phyloP scores from a whole-genome alignment of 371 early-diverging fungal species.

The Mucor sp. region DNA sequence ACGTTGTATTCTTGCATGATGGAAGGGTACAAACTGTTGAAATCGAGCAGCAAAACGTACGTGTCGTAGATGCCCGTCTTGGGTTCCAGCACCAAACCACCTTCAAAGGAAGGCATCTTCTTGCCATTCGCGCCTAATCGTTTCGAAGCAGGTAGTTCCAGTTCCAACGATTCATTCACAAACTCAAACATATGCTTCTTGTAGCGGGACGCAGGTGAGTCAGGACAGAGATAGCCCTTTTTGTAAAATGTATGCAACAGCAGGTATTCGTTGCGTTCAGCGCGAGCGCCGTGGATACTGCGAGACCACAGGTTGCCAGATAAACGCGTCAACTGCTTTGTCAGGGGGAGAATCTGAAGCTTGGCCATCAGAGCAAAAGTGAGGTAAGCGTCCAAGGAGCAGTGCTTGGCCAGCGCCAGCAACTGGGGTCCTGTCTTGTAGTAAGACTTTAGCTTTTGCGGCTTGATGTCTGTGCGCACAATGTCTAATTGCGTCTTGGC shows the following conservation, averaged over 20 bases:
- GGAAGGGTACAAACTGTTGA: slow-evolving; percentile 99
- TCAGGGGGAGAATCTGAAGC: slow-evolving; percentile 85
- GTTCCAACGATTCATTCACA: slow-evolving; percentile 2
- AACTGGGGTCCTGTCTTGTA: slow-evolving; percentile 49
- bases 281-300: slow-evolving; percentile 85
- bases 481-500: slow-evolving; percentile 69
- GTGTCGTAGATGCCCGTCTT: slow-evolving; percentile 95
- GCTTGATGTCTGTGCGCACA: slow-evolving; percentile 75
- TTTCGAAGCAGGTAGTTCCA: slow-evolving; percentile 45
- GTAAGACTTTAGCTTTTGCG: slow-evolving; percentile 62
- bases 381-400: slow-evolving; percentile 78
- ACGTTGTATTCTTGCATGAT: slow-evolving; percentile 99
- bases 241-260: slow-evolving; percentile 95
- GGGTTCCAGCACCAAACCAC: slow-evolving; percentile 99
- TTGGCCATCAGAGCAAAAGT: slow-evolving; percentile 73
- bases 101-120: slow-evolving; percentile 69
- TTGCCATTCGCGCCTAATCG: background rate
- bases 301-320: slow-evolving; percentile 94
- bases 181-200: background rate
- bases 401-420: slow-evolving; percentile 64
- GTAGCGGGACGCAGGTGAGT: slow-evolving; percentile 46
- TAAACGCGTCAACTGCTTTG: slow-evolving; percentile 85
- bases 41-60: slow-evolving; percentile 94
- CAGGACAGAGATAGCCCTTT: slow-evolving; percentile 83
- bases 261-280: slow-evolving; percentile 96